These are phyloP conservation scores for Neckera pumila DNA, from an alignment of 225 moss, liverwort and hornwort genomes.

Conservation along the genomic window DNA sequence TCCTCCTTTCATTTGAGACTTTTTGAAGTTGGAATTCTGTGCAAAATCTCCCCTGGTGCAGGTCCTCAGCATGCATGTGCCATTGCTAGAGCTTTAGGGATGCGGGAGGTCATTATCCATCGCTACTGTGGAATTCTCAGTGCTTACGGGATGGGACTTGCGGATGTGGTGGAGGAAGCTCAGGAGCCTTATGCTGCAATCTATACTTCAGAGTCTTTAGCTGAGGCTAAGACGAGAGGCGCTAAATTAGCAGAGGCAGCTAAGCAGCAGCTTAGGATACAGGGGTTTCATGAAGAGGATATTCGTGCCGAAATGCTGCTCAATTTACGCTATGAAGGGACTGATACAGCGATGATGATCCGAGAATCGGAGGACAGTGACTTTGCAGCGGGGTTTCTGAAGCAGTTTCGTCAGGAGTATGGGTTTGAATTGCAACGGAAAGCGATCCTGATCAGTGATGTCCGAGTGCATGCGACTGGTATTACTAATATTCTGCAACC, in stretches of 20 bases:
- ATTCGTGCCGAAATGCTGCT: slow-evolving; percentile 69
- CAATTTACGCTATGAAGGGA: slow-evolving; percentile 96
- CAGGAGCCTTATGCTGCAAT: slow-evolving; percentile 89
- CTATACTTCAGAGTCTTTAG: slow-evolving; percentile 49
- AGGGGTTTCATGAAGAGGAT: slow-evolving; percentile 68
- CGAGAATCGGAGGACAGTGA: slow-evolving; percentile 52
- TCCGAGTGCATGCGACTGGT: slow-evolving; percentile 79
- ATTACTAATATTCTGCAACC: slow-evolving; percentile 76
- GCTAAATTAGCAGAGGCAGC: slow-evolving; percentile 35
- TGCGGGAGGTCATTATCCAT: slow-evolving; percentile 87
- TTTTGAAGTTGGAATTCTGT: background rate
- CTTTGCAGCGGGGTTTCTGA: slow-evolving; percentile 75
- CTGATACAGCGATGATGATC: slow-evolving; percentile 97
- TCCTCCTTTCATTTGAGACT: background rate
- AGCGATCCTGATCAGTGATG: slow-evolving; percentile 82
- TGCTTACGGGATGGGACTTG: slow-evolving; percentile 98
- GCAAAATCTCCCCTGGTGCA: slow-evolving; percentile 23
- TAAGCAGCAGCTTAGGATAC: slow-evolving; percentile 49
- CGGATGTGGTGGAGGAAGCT: slow-evolving; percentile 96
- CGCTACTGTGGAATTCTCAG: slow-evolving; percentile 93
- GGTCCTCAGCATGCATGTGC: slow-evolving; percentile 98
- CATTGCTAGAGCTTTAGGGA: slow-evolving; percentile 83
- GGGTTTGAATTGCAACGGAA: slow-evolving; percentile 86
- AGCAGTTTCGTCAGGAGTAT: slow-evolving; percentile 94
- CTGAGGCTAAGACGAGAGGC: slow-evolving; percentile 60